Conservation (phyloP, 2,329 filamentous ascomycete genomes). For the Phaeosphaeria sp. region DNA sequence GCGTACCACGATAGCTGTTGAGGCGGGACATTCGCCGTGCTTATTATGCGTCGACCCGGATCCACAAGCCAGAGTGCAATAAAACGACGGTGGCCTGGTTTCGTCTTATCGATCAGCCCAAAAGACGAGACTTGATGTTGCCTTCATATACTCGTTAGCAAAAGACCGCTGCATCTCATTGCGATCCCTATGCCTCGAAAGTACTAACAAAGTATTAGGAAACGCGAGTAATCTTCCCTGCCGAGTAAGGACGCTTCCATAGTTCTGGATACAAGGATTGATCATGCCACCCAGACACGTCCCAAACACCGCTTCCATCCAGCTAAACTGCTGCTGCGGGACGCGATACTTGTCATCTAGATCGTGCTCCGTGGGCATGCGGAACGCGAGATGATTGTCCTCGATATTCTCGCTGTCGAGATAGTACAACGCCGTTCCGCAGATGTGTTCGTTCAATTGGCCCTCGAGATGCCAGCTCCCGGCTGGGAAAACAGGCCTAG, state of each 20-base stretch:
- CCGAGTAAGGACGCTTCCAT: slow-evolving; percentile 58
- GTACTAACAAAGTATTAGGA: slow-evolving; percentile 53
- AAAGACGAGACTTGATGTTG: slow-evolving; percentile 50
- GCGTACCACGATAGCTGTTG: slow-evolving; percentile 58
- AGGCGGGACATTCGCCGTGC: slow-evolving; percentile 59
- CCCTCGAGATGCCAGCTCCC: slow-evolving; percentile 63
- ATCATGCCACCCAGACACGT: slow-evolving; percentile 9
- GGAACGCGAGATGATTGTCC: slow-evolving; percentile 29
- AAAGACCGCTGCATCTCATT: background rate
- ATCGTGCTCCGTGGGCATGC: slow-evolving; percentile 22
- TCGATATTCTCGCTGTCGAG: slow-evolving; percentile 68
- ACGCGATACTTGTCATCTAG: slow-evolving; percentile 10
- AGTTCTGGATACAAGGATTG: slow-evolving; percentile 44
- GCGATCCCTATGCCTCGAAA: background rate
- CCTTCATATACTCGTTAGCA: slow-evolving; percentile 2
- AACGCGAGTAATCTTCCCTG: slow-evolving; percentile 62
- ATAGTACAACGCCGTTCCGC: slow-evolving; percentile 68
- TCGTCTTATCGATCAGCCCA: slow-evolving; percentile 56
- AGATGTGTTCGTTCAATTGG: slow-evolving; percentile 67
- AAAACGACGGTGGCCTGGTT: slow-evolving; percentile 63
- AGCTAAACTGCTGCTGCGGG: slow-evolving; percentile 16
- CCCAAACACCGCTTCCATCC: slow-evolving; percentile 26
- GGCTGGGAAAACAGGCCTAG: slow-evolving; percentile 61
- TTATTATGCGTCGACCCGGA: slow-evolving; percentile 60
- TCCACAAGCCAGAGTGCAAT: slow-evolving; percentile 67